These are phyloP conservation scores for Eimeria sp. DNA, from an alignment of 169 alveolate species.

Conservation along the genomic window DNA sequence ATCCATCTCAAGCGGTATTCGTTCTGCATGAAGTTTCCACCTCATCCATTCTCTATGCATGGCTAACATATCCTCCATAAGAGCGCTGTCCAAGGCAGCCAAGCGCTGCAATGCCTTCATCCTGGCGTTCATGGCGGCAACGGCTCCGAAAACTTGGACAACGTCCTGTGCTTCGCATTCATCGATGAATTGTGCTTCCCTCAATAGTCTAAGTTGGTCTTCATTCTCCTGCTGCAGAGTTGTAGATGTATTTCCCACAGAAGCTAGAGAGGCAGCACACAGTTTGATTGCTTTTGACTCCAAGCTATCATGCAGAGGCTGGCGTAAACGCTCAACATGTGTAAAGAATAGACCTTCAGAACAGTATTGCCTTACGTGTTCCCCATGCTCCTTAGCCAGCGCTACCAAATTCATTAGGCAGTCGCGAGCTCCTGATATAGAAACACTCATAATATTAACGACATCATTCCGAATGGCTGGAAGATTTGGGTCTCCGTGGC, in stretches of 20 bases:
- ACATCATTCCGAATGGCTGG: not conserved
- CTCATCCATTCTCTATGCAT: not conserved
- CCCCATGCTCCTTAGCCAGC: not conserved
- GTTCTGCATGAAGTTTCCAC: not conserved
- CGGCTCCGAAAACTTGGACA: not conserved
- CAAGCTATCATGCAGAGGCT: not conserved
- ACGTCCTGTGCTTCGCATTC: not conserved
- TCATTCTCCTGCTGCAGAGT: not conserved
- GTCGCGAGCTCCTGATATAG: not conserved
- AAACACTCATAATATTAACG: not conserved
- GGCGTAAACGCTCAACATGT: not conserved
- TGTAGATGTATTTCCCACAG: not conserved
- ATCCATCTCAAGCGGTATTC: not conserved
- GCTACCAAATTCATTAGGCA: not conserved
- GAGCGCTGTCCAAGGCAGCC: not conserved
- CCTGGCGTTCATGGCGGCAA: constrained; percentile 6
- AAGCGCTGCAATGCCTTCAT: not conserved
- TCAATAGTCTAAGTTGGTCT: not conserved
- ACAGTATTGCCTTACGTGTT: not conserved
- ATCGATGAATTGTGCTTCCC: not conserved
- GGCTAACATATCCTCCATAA: not conserved
- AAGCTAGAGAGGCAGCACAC: not conserved
- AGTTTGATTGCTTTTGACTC: not conserved
- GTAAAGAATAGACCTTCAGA: not conserved
- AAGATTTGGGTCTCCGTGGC: not conserved